Percentiles rank a stretch among this genome's conserved stretches.
These are phyloP conservation scores for Tetracladium setigerum DNA, from an alignment of 495 filamentous ascomycete species.

Conservation along the genomic window DNA sequence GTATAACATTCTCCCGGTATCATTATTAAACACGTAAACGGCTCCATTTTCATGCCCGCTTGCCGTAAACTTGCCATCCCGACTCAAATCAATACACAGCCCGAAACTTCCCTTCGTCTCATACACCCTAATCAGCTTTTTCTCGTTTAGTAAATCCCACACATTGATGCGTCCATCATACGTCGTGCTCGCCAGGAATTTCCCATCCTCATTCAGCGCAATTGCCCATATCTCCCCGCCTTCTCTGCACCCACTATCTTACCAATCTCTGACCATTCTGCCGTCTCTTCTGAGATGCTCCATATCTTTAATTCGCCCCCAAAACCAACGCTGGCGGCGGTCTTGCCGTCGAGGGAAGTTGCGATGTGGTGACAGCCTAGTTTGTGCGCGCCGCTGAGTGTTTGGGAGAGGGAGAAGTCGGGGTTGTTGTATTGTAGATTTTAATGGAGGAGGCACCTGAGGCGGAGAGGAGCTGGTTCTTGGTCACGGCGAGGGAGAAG, in stretches of 20 bases:
- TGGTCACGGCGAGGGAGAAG: constrained; percentile 79
- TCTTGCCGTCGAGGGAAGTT: constrained; percentile 57
- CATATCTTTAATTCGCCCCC: constrained; percentile 80
- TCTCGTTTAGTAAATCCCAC: constrained; percentile 61
- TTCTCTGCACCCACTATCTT: constrained; percentile 28
- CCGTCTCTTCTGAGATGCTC: constrained; percentile 42
- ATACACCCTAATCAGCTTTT: constrained; percentile 62
- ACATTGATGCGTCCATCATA: constrained; percentile 81
- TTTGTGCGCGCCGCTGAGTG: constrained; percentile 66
- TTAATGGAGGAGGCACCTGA: constrained; percentile 75
- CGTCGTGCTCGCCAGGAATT: constrained; percentile 72
- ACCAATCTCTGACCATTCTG: constrained; percentile 41
- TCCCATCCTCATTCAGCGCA: constrained; percentile 72
- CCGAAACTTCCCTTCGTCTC: constrained; percentile 91
- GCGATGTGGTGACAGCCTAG: constrained; percentile 85
- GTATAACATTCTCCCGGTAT: constrained; percentile 76
- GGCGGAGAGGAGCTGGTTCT: constrained; percentile 66
- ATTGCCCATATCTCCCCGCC: constrained; percentile 75
- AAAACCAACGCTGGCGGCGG: constrained; percentile 78
- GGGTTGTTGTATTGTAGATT: constrained; percentile 63
- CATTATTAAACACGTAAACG: constrained; percentile 93
- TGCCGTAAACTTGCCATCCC: constrained; percentile 78
- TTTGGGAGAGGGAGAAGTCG: constrained; percentile 69
- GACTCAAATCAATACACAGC: constrained; percentile 69
- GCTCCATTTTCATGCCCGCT: constrained; percentile 88